Percentiles rank a stretch among this genome's conserved stretches.
phyloP scores from a whole-genome alignment of 495 filamentous ascomycete genomes.

The Penicillium paradoxum region DNA sequence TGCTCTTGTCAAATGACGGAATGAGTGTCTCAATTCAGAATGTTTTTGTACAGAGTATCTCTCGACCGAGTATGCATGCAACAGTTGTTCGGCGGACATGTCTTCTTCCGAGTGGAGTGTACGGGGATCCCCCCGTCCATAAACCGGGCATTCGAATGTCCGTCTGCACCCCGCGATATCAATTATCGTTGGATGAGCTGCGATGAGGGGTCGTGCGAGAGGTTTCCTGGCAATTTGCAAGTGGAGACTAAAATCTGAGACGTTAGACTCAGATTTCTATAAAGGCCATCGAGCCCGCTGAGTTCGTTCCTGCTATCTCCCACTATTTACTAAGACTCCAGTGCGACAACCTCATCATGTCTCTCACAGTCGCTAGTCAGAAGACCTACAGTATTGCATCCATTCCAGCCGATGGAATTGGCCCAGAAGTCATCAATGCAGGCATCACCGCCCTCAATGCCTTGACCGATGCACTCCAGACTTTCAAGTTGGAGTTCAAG shows the following conservation, averaged over 20 bases:
- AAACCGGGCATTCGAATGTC: constrained; percentile 14
- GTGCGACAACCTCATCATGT: constrained; percentile 11
- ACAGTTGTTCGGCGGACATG: constrained; percentile 12
- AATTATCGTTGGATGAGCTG: neutral
- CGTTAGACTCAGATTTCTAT: neutral
- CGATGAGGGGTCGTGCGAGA: constrained; percentile 6
- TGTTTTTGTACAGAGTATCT: neutral
- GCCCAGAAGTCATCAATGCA: constrained; percentile 49
- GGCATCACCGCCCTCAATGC: constrained; percentile 43
- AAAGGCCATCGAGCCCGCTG: constrained; percentile 14
- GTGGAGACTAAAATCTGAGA: neutral
- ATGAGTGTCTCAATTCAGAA: constrained; percentile 10
- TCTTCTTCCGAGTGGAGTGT: constrained; percentile 13
- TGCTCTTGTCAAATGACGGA: constrained; percentile 18
- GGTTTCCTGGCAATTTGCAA: constrained; percentile 4
- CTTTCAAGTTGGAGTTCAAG: constrained; percentile 46
- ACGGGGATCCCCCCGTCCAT: neutral
- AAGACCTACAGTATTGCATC: constrained; percentile 45
- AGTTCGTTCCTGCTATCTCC: constrained; percentile 5
- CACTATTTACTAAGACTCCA: neutral
- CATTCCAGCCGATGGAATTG: constrained; percentile 53
- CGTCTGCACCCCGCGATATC: constrained; percentile 4
- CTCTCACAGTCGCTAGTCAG: constrained; percentile 9
- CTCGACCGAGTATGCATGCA: neutral
- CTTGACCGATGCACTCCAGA: constrained; percentile 38